Evolutionary conservation across 2,329 filamentous ascomycete genomes (phyloP), one percentile per base, ranked within the genome.

Genomic region (Pseudonectria buxi): DNA sequence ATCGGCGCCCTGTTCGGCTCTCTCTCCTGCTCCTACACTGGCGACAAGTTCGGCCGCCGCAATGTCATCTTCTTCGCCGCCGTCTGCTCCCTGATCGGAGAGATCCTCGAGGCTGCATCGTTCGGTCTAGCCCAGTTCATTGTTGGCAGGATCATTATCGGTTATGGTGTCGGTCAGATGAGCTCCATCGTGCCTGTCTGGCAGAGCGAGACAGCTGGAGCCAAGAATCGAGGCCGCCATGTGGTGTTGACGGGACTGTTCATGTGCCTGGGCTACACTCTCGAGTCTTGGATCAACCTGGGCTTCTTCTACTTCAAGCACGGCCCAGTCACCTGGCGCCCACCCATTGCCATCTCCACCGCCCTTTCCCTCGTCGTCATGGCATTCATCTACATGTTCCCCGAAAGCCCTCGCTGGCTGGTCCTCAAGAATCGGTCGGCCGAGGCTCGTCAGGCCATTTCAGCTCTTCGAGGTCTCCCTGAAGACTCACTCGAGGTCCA

Each of bases 1-100:
- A 65, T 77, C 35, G 75, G 75, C 7, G 74, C 73, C 18, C 74
- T 79, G 50, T 50, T 72, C 67, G 41, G 76, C 68, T 76, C 50
- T 4, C 40, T 56, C 10, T 55, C 51, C 1, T 55, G 53, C 46
- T 49, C 50, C 1, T 55, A 49, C 37, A 76, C 73, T 4, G 75
- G 75, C 61, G 75, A 80, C 47, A 64, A 65, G 26, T 67, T 76
- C 30, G 76, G 76, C 10, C 67, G 76, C 14, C 66, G 68, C 41
- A 63, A 63, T 41, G 74, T 74, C 3, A 71, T 77, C 37, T 63
- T 74, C 46, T 59, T 74, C 24, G 72, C 72, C 10, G 69, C 68
- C 1, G 31, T 65, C 7, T 68, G 78, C 44, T 71, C 69, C 32
- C 44, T 56, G 14, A 30, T 79, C 10, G 77, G 75, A 4, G 71